Percentiles rank a stretch among this genome's conserved stretches.
phyloP scores from a whole-genome alignment of 108 stramenopile genomes.

The Nannochloropsis granulata region DNA sequence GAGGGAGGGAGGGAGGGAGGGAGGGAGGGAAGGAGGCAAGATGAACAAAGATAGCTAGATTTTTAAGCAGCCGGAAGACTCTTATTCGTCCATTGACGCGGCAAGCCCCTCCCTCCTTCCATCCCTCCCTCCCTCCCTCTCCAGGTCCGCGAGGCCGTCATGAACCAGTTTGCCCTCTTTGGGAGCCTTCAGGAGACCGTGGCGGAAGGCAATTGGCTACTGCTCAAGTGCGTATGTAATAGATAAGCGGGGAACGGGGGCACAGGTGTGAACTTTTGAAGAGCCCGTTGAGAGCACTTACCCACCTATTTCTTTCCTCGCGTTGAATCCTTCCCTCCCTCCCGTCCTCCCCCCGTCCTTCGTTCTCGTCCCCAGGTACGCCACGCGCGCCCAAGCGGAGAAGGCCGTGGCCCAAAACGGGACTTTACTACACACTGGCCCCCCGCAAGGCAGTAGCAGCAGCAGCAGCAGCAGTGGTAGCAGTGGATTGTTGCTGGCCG shows the following conservation, averaged over 20 bases:
- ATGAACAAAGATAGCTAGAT: neutral
- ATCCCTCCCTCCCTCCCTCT: neutral
- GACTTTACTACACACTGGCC: neutral
- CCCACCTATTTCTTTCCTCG: neutral
- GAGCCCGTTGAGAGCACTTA: neutral
- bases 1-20: neutral
- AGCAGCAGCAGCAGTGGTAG: neutral
- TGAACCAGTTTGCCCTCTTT: neutral
- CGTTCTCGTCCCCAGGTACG: neutral
- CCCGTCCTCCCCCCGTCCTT: neutral
- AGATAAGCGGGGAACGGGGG: neutral
- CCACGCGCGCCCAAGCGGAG: neutral
- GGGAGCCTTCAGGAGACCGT: neutral
- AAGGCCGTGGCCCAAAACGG: neutral
- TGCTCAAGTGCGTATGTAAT: neutral
- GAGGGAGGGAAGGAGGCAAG: neutral
- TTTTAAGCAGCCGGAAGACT: neutral
- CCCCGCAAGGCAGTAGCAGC: too few species aligned
- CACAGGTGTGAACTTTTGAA: neutral
- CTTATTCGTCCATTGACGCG: neutral
- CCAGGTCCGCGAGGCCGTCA: neutral
- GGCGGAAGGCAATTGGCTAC: neutral
- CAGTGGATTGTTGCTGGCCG: neutral
- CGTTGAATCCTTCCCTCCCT: neutral
- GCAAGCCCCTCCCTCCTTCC: neutral